Conservation (phyloP, 208 protist species). For the Leishmania braziliensis region DNA sequence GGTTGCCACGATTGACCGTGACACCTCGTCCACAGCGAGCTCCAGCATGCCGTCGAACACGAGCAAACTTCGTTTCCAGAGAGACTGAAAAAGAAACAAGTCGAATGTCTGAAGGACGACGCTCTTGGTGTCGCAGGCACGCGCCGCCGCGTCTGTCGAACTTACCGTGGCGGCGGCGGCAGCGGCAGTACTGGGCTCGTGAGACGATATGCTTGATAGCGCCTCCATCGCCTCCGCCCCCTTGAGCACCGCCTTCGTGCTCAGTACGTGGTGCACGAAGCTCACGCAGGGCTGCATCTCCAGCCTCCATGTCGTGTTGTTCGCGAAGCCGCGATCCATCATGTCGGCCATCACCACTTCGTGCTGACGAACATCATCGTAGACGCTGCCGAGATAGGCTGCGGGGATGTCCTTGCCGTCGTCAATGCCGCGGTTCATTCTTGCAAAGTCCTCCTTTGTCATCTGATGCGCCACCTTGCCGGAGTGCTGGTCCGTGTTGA, state of each 20-base stretch:
- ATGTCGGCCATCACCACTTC: constrained; percentile 94
- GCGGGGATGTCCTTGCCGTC: constrained; percentile 90
- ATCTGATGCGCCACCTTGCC: constrained; percentile 94
- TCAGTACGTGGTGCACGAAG: constrained; percentile 21
- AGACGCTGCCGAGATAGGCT: constrained; percentile 89
- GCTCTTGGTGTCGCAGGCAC: neutral
- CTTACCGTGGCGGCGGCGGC: neutral
- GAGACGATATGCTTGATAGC: constrained; percentile 13
- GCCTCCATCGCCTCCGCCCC: constrained; percentile 16
- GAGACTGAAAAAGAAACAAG: constrained; percentile 50
- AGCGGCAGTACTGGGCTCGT: neutral
- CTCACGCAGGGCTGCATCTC: constrained; percentile 54
- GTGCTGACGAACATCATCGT: constrained; percentile 92
- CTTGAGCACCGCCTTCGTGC: neutral
- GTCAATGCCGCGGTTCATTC: constrained; percentile 97
- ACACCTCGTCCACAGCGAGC: constrained; percentile 34
- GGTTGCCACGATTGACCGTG: constrained; percentile 15
- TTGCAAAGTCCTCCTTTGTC: constrained; percentile 92
- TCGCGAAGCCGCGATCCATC: constrained; percentile 76
- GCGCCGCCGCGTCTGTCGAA: neutral
- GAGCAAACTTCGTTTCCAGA: constrained; percentile 61
- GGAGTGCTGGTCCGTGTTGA: constrained; percentile 99
- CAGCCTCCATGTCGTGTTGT: constrained; percentile 83
- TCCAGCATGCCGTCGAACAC: constrained; percentile 60
- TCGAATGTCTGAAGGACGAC: constrained; percentile 26